Conservation (phyloP, 78 protist species). For the slime mould (Dictyostelium discoideum) region DNA sequence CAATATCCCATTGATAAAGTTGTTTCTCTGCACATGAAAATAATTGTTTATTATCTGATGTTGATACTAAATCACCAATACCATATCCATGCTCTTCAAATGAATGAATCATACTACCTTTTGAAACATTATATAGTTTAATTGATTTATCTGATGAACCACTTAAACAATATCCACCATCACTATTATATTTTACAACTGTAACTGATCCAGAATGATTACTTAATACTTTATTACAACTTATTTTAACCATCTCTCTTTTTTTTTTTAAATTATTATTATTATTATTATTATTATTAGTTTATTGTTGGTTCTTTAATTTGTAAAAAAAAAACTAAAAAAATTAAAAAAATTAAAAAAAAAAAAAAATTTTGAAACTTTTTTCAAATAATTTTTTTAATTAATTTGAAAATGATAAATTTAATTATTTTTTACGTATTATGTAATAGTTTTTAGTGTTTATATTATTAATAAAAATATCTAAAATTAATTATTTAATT, state of each 20-base stretch:
- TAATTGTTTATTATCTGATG: constrained; percentile 33
- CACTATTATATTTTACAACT: constrained; percentile 30
- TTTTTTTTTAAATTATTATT: not conserved
- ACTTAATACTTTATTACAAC: constrained; percentile 10
- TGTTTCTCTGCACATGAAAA: constrained; percentile 74
- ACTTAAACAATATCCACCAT: constrained; percentile 67
- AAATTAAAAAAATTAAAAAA: too few relatives aligned
- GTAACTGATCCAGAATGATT: constrained; percentile 59
- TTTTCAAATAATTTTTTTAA: too few relatives aligned
- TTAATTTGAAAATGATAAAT: too few relatives aligned
- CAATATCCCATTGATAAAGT: constrained; percentile 81
- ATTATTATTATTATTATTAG: not conserved
- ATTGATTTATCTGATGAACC: constrained; percentile 50
- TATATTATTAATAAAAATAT: too few relatives aligned
- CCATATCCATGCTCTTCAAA: constrained; percentile 70
- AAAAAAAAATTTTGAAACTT: too few relatives aligned
- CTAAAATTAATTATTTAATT: too few relatives aligned
- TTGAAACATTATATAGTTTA: constrained; percentile 59
- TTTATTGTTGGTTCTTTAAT: not conserved
- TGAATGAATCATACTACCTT: constrained; percentile 43
- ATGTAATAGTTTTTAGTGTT: too few relatives aligned
- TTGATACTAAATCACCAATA: constrained; percentile 18
- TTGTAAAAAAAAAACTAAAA: too few relatives aligned
- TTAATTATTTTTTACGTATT: too few relatives aligned
- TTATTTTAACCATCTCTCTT: not conserved